phyloP scores from a whole-genome alignment of 202 grass and related monocot species.

The Zizania palustris region DNA sequence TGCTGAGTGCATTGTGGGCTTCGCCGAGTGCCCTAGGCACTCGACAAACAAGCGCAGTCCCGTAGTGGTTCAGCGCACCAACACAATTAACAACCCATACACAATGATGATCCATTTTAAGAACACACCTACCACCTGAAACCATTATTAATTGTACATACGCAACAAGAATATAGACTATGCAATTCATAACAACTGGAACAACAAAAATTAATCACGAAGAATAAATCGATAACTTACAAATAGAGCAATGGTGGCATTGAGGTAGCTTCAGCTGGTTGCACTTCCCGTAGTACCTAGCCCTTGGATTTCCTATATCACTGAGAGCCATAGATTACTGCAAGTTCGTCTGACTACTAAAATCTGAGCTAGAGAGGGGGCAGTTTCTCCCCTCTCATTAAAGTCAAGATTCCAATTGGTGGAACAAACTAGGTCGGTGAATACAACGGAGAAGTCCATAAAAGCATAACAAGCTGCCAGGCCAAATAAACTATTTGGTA shows the following conservation, averaged over 20 bases:
- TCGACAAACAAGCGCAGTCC: too few species aligned
- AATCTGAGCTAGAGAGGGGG: constrained; percentile 51
- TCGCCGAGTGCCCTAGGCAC: too few species aligned
- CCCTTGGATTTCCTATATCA: constrained; percentile 39
- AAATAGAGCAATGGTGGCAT: constrained; percentile 78
- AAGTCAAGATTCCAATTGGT: constrained; percentile 75
- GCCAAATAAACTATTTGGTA: constrained; percentile 18
- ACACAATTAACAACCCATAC: too few species aligned
- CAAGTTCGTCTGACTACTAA: constrained; percentile 44
- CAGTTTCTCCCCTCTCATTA: constrained; percentile 63
- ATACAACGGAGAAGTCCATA: constrained; percentile 76
- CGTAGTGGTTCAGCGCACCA: too few species aligned
- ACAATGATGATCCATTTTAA: too few species aligned
- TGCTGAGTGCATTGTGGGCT: too few species aligned
- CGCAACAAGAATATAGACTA: neutral
- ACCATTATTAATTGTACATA: constrained; percentile 28
- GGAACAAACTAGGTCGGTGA: constrained; percentile 66
- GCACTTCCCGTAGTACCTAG: constrained; percentile 74
- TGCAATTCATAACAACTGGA: neutral
- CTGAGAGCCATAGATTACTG: constrained; percentile 45
- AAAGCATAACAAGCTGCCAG: constrained; percentile 66
- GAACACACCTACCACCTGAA: constrained; percentile 71
- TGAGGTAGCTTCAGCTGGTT: constrained; percentile 74
- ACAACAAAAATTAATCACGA: too few species aligned
- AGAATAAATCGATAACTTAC: constrained; percentile 34